phyloP scores from a whole-genome alignment of 164 flowering plant species.

The Stephania japonica region DNA sequence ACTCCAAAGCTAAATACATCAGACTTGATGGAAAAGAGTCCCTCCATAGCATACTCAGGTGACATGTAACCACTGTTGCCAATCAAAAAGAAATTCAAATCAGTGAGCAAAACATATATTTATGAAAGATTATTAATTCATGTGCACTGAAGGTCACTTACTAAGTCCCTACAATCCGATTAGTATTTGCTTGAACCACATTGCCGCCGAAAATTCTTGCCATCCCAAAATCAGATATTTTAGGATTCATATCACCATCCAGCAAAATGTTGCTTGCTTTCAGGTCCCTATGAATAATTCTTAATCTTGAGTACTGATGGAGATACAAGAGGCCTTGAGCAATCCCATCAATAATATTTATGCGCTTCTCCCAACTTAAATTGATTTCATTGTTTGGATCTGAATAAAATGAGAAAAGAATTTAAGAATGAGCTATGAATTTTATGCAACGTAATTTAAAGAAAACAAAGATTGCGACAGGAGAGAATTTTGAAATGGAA shows the following conservation, averaged over 20 bases:
- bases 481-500: background rate
- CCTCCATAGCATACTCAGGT: background rate
- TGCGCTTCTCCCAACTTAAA: background rate
- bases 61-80: background rate
- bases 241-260: background rate
- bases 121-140: background rate
- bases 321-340: background rate
- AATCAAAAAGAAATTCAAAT: background rate
- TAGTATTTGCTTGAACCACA: background rate
- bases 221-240: background rate
- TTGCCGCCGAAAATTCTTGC: background rate
- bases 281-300: background rate
- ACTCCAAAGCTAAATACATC: background rate
- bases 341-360: background rate
- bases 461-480: background rate
- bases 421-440: background rate
- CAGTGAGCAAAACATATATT: background rate
- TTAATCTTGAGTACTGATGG: conserved; percentile 3
- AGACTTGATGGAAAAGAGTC: background rate
- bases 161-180: background rate
- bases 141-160: background rate
- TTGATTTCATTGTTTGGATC: background rate
- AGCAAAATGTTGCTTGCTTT: background rate
- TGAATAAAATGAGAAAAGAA: background rate
- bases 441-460: background rate